These are phyloP conservation scores for Elongisporangium prolatum DNA, from an alignment of 352 stramenopile species.

Conservation along the genomic window DNA sequence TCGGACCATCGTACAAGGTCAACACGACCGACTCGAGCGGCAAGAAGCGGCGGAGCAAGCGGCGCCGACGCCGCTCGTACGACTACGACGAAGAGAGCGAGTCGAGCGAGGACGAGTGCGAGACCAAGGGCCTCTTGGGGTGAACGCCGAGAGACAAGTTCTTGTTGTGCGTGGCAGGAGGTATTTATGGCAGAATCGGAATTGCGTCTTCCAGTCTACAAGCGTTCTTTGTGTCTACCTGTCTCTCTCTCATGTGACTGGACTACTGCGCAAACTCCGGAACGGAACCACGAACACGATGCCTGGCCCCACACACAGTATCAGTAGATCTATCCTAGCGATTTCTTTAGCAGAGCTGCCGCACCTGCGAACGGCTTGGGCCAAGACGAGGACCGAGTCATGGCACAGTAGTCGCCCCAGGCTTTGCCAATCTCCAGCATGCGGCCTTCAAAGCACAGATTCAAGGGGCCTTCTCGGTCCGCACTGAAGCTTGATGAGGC, in stretches of 20 bases:
- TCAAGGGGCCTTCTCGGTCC: slow-evolving; percentile 30
- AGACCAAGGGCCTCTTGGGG: slow-evolving; percentile 48
- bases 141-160: slow-evolving; percentile 17
- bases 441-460: slow-evolving; percentile 36
- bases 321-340: background rate
- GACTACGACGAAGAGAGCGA: slow-evolving; percentile 25
- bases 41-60: slow-evolving; percentile 24
- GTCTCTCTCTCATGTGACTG: slow-evolving; percentile 14
- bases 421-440: slow-evolving; percentile 33
- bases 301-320: slow-evolving; percentile 11
- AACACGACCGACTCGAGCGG: slow-evolving; percentile 18
- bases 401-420: slow-evolving; percentile 26
- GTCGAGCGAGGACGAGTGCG: slow-evolving; percentile 14
- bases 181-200: slow-evolving; percentile 11
- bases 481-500: slow-evolving; percentile 32
- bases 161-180: slow-evolving; percentile 7
- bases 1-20: slow-evolving; percentile 61
- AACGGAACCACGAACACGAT: slow-evolving; percentile 66
- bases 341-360: background rate
- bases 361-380: slow-evolving; percentile 43
- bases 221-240: background rate
- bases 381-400: slow-evolving; percentile 19
- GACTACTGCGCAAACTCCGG: slow-evolving; percentile 17
- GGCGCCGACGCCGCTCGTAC: slow-evolving; percentile 28
- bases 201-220: background rate